phyloP scores from a whole-genome alignment of 495 filamentous ascomycete genomes.

The Clohesyomyces aquaticus region DNA sequence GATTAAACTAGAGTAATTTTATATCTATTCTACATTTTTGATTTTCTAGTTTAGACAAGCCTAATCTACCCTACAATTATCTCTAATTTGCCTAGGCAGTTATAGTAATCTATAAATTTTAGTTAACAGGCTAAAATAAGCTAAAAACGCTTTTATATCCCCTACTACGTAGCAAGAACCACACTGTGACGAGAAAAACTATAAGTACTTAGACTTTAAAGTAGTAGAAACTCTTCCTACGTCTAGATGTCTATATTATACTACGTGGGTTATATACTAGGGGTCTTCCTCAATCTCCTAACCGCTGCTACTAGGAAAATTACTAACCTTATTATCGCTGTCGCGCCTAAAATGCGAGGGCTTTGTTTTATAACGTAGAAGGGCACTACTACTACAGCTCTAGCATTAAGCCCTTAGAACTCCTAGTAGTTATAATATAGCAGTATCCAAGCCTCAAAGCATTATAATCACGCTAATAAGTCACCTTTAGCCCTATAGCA shows the following conservation, averaged over 20 bases:
- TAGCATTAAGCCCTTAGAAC: not conserved
- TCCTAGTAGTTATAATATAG: slow-evolving; percentile 1
- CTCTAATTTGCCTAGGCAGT: too few relatives aligned
- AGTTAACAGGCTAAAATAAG: too few relatives aligned
- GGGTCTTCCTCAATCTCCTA: not conserved
- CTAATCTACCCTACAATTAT: slow-evolving; percentile 3
- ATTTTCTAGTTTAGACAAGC: slow-evolving; percentile 1
- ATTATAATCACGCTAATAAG: not conserved
- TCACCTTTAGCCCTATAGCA: not conserved
- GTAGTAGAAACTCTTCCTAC: not conserved
- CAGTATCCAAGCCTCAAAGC: not conserved
- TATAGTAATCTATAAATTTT: too few relatives aligned
- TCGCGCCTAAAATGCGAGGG: not conserved
- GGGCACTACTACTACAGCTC: not conserved
- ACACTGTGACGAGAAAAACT: not conserved
- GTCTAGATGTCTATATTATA: not conserved
- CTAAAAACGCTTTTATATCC: too few relatives aligned
- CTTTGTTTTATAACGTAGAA: not conserved
- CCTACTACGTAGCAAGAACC: not conserved
- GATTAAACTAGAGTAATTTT: slow-evolving; percentile 1
- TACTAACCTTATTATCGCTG: not conserved
- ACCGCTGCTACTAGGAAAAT: not conserved
- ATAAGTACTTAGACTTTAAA: not conserved
- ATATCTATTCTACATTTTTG: slow-evolving; percentile 1
- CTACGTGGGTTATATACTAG: not conserved